Percentiles rank a stretch among this genome's conserved stretches.
These are phyloP conservation scores for Salix suchowensis DNA, from an alignment of 345 rosid genomes.

Conservation along the genomic window DNA sequence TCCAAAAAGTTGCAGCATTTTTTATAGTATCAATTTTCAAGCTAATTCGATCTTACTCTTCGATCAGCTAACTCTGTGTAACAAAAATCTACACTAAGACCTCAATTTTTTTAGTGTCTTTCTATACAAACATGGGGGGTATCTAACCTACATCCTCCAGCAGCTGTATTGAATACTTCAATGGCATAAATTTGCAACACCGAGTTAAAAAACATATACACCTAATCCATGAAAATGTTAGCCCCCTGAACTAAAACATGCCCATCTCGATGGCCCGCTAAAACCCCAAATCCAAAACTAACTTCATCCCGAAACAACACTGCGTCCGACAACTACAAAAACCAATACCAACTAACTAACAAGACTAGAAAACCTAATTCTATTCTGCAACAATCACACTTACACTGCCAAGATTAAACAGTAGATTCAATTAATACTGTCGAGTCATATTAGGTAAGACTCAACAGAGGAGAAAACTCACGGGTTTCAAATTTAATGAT, in stretches of 20 bases:
- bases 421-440: neutral
- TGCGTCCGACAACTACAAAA: too few relatives aligned
- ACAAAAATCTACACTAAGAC: neutral
- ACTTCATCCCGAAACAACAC: neutral
- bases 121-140: neutral
- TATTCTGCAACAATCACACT: constrained; percentile 3
- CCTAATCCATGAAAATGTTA: neutral
- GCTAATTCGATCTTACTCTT: neutral
- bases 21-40: neutral
- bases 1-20: neutral
- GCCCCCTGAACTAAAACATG: neutral
- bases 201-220: neutral
- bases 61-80: neutral
- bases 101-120: neutral
- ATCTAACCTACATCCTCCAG: neutral
- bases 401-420: neutral
- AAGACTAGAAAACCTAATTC: neutral
- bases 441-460: neutral
- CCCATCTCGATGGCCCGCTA: neutral
- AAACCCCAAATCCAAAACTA: neutral
- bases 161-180: neutral
- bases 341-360: neutral
- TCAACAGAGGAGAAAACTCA: neutral
- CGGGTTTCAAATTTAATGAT: constrained; percentile 1
- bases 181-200: neutral